phyloP scores from a whole-genome alignment of 805 yeast genomes.

The Spathaspora arborariae region DNA sequence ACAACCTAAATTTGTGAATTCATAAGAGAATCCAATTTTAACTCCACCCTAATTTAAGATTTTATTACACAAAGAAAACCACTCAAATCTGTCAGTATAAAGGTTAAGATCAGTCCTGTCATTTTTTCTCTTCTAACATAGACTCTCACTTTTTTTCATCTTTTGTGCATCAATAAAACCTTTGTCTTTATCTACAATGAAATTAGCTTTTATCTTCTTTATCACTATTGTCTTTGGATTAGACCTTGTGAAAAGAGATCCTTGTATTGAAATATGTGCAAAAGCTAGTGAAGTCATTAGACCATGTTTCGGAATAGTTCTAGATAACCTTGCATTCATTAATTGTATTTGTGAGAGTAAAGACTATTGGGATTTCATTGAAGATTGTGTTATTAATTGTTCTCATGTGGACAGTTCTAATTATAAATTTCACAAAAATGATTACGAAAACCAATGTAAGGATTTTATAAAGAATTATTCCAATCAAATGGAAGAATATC shows the following conservation, averaged over 20 bases:
- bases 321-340: background rate
- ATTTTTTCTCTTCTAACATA: too few species aligned
- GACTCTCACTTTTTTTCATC: too few species aligned
- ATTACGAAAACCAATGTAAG: background rate
- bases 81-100: too few species aligned
- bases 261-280: background rate
- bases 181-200: too few species aligned
- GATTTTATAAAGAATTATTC: too few species aligned
- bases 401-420: background rate
- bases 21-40: too few species aligned
- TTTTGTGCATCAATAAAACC: too few species aligned
- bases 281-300: background rate
- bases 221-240: background rate
- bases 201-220: background rate
- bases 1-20: too few species aligned
- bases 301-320: background rate
- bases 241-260: background rate
- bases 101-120: too few species aligned
- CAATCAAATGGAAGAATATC: too few species aligned
- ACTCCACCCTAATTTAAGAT: too few species aligned
- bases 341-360: background rate
- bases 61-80: too few species aligned
- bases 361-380: background rate
- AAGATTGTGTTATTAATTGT: background rate
- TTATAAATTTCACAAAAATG: background rate